Conservation (phyloP, 805 yeast genomes). For the Metschnikowia anglica region DNA sequence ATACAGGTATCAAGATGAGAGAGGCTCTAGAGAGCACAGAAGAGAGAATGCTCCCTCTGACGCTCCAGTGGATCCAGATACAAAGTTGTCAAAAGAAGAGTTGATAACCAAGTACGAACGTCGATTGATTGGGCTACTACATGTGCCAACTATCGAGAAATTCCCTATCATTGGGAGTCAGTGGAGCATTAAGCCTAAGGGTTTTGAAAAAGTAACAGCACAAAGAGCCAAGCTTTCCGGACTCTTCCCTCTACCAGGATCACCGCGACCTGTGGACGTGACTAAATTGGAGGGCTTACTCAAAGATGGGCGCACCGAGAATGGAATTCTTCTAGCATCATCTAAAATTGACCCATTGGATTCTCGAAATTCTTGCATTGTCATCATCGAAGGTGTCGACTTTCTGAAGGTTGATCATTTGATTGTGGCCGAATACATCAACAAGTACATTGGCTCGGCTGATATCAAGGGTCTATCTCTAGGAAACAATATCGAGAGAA, state of each 20-base stretch:
- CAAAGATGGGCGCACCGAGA: conserved; percentile 32
- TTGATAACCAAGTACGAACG: conserved; percentile 25
- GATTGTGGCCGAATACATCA: conserved; percentile 45
- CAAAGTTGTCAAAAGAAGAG: conserved; percentile 22
- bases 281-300: conserved; percentile 42
- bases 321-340: conserved; percentile 31
- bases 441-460: conserved; percentile 44
- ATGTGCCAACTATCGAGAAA: conserved; percentile 49
- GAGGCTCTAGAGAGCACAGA: conserved; percentile 22
- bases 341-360: conserved; percentile 42
- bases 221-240: conserved; percentile 79
- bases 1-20: conserved; percentile 14
- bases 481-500: conserved; percentile 32
- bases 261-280: conserved; percentile 44
- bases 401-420: conserved; percentile 34
- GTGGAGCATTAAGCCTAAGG: conserved; percentile 75
- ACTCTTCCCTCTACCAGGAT: conserved; percentile 62
- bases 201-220: conserved; percentile 71
- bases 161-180: conserved; percentile 49
- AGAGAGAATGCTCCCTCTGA: conserved; percentile 8
- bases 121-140: conserved; percentile 33
- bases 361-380: conserved; percentile 32
- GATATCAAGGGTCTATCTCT: conserved; percentile 41
- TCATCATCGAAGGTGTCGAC: conserved; percentile 34
- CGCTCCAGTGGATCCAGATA: conserved; percentile 16